These are phyloP conservation scores for Chlamydomonas incerta DNA, from an alignment of 139 green algal genomes.

Conservation along the genomic window DNA sequence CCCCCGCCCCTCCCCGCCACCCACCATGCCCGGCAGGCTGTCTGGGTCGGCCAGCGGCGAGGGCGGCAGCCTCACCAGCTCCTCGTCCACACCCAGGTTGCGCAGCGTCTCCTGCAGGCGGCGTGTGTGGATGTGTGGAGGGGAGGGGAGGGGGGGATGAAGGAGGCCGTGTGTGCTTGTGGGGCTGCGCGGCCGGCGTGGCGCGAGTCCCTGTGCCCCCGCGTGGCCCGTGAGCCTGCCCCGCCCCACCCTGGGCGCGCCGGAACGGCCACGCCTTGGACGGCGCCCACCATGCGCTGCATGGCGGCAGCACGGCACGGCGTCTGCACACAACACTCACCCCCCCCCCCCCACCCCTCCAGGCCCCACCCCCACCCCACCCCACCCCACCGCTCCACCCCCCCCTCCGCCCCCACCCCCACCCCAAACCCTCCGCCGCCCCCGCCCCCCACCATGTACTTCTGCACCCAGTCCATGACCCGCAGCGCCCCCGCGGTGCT, in stretches of 20 bases:
- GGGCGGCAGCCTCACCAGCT: constrained; percentile 40
- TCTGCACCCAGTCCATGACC: constrained; percentile 83
- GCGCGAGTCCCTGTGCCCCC: too few species aligned
- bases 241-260: too few species aligned
- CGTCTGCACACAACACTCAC: too few species aligned
- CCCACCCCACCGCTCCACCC: background rate
- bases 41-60: constrained; percentile 34
- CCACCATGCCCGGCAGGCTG: constrained; percentile 57
- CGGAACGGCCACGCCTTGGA: too few species aligned
- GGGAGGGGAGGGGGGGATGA: background rate
- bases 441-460: constrained; percentile 62
- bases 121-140: background rate
- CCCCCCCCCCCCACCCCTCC: too few species aligned
- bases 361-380: background rate
- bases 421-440: background rate
- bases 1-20: background rate
- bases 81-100: constrained; percentile 82
- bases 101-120: constrained; percentile 68
- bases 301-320: too few species aligned
- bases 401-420: background rate
- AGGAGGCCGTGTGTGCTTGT: too few species aligned
- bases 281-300: too few species aligned
- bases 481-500: constrained; percentile 80
- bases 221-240: too few species aligned
- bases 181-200: too few species aligned